These are phyloP conservation scores for Aspergillus puulaauensis DNA, from an alignment of 2,329 filamentous ascomycete species.

Conservation along the genomic window DNA sequence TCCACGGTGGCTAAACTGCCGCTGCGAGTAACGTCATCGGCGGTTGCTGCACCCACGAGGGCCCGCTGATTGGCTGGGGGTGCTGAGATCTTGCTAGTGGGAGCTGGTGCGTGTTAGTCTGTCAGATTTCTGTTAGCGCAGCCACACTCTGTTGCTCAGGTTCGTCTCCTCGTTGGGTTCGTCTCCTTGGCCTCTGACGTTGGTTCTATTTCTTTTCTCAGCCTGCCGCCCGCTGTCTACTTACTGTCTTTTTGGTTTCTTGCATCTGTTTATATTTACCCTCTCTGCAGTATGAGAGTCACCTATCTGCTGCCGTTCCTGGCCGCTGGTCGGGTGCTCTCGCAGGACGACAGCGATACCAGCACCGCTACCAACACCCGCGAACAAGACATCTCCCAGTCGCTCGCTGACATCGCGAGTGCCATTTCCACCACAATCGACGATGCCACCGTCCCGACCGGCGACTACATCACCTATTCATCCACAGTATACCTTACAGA, in stretches of 20 bases:
- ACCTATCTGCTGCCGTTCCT: conserved; percentile 16
- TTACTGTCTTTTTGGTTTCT: background rate
- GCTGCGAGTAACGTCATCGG: too few species aligned
- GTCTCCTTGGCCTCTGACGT: background rate
- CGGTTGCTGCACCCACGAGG: background rate
- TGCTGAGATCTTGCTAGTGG: background rate
- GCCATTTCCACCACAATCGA: conserved; percentile 22
- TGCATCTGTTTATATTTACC: background rate
- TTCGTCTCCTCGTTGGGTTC: background rate
- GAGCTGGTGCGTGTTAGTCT: background rate
- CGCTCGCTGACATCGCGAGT: conserved; percentile 23
- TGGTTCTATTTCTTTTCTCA: background rate
- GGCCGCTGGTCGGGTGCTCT: conserved; percentile 9
- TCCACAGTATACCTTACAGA: conserved; percentile 32
- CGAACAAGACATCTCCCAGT: conserved; percentile 14
- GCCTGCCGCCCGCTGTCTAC: background rate
- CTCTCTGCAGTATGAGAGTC: conserved; percentile 10
- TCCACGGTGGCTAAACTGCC: too few species aligned
- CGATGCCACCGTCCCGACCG: conserved; percentile 36
- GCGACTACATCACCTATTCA: conserved; percentile 38
- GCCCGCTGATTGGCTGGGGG: background rate
- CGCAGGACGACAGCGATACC: conserved; percentile 1
- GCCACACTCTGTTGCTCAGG: background rate
- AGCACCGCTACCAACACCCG: background rate
- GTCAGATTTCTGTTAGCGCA: background rate